Conservation (phyloP, 2,329 filamentous ascomycete genomes). For the Aspergillus bombycis region DNA sequence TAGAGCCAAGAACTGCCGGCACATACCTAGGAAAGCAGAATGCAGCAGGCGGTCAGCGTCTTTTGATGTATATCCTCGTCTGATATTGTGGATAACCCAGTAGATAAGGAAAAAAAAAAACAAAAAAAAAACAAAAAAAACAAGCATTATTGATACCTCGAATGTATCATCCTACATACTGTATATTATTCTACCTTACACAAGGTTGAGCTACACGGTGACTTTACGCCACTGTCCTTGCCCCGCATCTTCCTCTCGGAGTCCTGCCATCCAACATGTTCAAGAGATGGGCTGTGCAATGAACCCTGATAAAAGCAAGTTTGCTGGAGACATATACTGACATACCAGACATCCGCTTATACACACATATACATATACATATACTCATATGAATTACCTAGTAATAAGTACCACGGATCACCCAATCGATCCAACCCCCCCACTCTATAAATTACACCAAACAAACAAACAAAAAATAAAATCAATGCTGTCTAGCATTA, state of each 20-base stretch:
- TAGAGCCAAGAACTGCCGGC: neutral
- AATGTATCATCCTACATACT: too few species aligned
- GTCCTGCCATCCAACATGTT: neutral
- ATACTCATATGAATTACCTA: neutral
- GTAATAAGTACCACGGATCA: neutral
- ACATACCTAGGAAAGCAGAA: neutral
- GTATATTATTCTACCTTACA: neutral
- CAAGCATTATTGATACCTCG: too few species aligned
- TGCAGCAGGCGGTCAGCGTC: neutral
- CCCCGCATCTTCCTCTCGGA: too few species aligned
- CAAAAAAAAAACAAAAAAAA: too few species aligned
- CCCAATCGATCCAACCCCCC: neutral
- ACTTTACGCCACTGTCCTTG: neutral
- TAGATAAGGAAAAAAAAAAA: too few species aligned
- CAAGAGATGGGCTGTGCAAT: neutral
- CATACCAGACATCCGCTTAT: too few species aligned
- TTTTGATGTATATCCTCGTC: neutral
- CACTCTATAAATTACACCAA: too few species aligned
- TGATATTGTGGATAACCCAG: too few species aligned
- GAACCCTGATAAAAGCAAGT: too few species aligned
- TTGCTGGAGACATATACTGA: too few species aligned
- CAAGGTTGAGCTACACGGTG: rapidly evolving
- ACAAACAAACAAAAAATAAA: neutral
- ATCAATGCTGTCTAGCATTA: neutral
- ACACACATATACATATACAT: neutral